Evolutionary conservation across 176 grass and related monocot genomes (phyloP), one percentile per base, ranked within the genome.

Genomic region (Puya raimondii): DNA sequence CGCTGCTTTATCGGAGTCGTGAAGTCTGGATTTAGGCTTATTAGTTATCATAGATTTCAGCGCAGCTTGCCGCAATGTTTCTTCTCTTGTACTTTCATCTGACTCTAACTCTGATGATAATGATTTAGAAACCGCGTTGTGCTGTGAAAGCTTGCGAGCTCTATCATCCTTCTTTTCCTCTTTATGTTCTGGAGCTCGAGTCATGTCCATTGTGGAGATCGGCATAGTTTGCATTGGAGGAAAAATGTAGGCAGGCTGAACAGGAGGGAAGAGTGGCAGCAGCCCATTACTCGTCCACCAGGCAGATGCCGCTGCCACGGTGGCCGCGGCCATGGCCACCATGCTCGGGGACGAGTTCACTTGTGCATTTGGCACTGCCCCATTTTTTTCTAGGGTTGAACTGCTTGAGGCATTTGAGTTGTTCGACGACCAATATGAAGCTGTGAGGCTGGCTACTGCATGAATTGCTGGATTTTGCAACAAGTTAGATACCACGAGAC

Each of bases 401-500:
- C 21, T 22, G 17, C 16, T 61, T 61, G 56, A 21, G 56, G 21
- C 4, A 20, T 22, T 61, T 16, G 4, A 16, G 10, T 61, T 61
- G 21, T 25, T 23, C 12, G 73, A 67, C n/a, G 73, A 50, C 50
- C 50, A 76, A 11, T 53, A 20, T 3, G 73, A 76, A 20, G 73
- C 73, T 12, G 64, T 64, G 7, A 76, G 73, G 26, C 25, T 67
- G 10, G 73, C 73, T 67, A 63, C 73, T 47, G 73, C 64, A 67
- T 76, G 73, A 20, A 76, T 63, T 23, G 73, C 11, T 76, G 73
- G 73, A 67, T 65, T 76, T 21, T 76, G 63, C 53, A 53, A 13
- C 50, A 76, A 76, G 12, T 63, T 56, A 21, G 63, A 67, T 52
- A 76, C 9, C 7, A 76, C 67, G 17, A 76, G 73, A 76, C 26